Percentiles rank a stretch among this genome's conserved stretches.
phyloP scores from a whole-genome alignment of 306 rosid genomes.

The Medicago ruthenica region DNA sequence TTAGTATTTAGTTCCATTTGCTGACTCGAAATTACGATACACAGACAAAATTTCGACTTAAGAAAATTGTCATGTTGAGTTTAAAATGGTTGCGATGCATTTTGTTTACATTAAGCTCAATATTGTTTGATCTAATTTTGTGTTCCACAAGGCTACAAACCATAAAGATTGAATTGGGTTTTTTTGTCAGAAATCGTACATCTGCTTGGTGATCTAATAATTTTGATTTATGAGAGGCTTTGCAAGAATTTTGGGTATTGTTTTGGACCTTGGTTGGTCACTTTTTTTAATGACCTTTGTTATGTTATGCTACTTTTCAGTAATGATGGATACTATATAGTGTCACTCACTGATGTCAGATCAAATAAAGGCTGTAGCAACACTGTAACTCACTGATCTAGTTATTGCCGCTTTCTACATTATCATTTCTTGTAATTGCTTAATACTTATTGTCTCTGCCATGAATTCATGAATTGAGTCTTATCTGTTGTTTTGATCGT shows the following conservation, averaged over 20 bases:
- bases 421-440: too few species aligned
- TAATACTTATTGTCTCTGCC: too few species aligned
- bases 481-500: too few species aligned
- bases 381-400: too few species aligned
- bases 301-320: too few species aligned
- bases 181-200: not conserved
- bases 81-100: constrained; percentile 16
- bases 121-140: not conserved
- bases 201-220: not conserved
- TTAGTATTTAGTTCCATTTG: not conserved
- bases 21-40: not conserved
- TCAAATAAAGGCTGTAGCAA: not conserved
- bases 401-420: too few species aligned
- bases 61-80: not conserved
- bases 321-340: too few species aligned
- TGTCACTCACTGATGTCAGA: not conserved
- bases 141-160: not conserved
- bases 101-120: not conserved
- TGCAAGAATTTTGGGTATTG: not conserved
- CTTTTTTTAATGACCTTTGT: too few species aligned
- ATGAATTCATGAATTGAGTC: too few species aligned
- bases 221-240: not conserved
- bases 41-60: not conserved
- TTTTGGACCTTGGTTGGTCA: not conserved
- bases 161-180: constrained; percentile 12